Evolutionary conservation across 225 moss, liverwort and hornwort species (phyloP).

Genomic region (Marchantia paleacea): DNA sequence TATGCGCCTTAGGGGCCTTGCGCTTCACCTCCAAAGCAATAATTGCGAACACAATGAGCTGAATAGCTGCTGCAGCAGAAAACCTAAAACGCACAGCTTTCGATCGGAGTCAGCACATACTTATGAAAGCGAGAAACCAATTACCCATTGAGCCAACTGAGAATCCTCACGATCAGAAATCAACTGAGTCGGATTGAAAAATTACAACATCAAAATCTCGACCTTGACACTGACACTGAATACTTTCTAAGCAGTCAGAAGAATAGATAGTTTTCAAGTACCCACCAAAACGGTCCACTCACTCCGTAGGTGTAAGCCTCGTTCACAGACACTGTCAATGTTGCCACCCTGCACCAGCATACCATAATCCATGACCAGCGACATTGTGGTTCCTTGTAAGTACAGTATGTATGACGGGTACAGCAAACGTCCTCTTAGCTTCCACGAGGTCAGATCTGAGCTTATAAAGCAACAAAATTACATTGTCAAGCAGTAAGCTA

Average conservation of each 20-base stretch:
- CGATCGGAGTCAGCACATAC: neutral
- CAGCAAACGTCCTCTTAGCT: too few relatives aligned
- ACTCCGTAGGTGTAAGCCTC: conserved; percentile 27
- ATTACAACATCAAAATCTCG: neutral
- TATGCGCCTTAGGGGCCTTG: conserved; percentile 39
- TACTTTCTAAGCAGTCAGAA: neutral
- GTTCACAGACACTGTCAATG: conserved; percentile 19
- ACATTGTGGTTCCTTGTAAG: too few relatives aligned
- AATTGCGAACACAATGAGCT: conserved; percentile 27
- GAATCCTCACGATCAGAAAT: too few relatives aligned
- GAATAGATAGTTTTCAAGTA: neutral
- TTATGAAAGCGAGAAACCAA: too few relatives aligned
- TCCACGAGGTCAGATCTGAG: too few relatives aligned
- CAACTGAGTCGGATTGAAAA: neutral
- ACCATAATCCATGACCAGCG: too few relatives aligned
- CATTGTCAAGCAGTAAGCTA: too few relatives aligned
- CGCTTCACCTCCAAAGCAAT: conserved; percentile 35
- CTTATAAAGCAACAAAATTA: too few relatives aligned
- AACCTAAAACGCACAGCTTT: conserved; percentile 9
- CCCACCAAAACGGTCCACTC: conserved; percentile 35
- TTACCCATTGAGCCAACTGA: too few relatives aligned
- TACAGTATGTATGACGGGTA: too few relatives aligned
- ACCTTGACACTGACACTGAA: neutral
- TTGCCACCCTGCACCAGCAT: conserved; percentile 29
- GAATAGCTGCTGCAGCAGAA: neutral